Evolutionary conservation across 768 basidiomycete genomes (phyloP), one percentile per base, ranked within the genome.

Genomic region (Termitomyces sp.): DNA sequence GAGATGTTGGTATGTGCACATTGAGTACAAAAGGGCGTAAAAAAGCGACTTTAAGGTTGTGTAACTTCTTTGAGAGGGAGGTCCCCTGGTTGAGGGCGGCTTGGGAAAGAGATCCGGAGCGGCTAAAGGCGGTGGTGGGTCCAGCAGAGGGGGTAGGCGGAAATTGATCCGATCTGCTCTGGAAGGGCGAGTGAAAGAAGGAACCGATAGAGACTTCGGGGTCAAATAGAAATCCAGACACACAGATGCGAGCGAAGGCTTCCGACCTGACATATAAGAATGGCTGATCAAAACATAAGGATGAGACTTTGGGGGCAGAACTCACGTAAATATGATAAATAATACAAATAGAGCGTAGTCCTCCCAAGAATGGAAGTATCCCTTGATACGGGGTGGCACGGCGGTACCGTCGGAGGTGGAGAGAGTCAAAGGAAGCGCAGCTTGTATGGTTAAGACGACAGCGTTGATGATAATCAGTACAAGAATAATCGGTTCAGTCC

Each of bases 341-440:
- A 98, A 74, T 20, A 67, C 81, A 69, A 98, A 92, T n/a, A 98
- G 76, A 20, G 79, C 85, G 66, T 83, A 88, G 71, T 98, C 95
- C 66, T 95, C 93, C 95, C 95, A 98, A 13, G 72, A 62, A 58
- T 88, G 84, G 73, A 98, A 97, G 75, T 90, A 98, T 8, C 93
- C 93, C 49, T 67, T 72, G 22, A 81, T 65, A 43, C 53, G 69
- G 33, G 75, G 74, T 37, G 81, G 78, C 8, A 80, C 70, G 10
- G 76, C 68, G 2, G 69, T 65, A 30, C 72, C 74, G 56, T 74
- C 71, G 42, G 70, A 67, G n/a, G 73, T 74, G n/a, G 82, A 72
- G 4, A 88, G 73, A 20, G 83, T 82, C 33, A 86, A 69, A 3
- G 87, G 74, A 53, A 75, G 80, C 36, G 89, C 82, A 8, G 92